Conservation (phyloP, 75 land plant genomes). For the Sequoia sempervirens region DNA sequence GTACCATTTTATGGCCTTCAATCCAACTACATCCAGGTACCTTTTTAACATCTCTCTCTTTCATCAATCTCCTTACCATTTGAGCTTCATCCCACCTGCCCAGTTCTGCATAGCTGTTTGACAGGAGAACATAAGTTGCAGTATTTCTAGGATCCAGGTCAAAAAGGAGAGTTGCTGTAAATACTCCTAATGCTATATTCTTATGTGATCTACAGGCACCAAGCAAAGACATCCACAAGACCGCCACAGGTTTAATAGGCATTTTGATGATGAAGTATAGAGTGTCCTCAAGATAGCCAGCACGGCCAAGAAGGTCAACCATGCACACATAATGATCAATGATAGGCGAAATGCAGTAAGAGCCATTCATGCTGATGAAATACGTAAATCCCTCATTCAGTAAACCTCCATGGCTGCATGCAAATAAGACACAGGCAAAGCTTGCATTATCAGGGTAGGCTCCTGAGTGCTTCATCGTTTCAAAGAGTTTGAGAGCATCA, state of each 20-base stretch:
- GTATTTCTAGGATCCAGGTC: neutral
- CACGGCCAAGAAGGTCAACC: conserved; percentile 16
- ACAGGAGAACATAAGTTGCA: neutral
- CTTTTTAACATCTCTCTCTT: neutral
- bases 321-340: conserved; percentile 13
- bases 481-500: conserved; percentile 4
- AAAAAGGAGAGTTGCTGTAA: neutral
- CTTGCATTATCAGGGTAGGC: neutral
- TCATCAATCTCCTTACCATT: neutral
- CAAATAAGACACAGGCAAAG: conserved; percentile 3
- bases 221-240: neutral
- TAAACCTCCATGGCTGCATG: conserved; percentile 13
- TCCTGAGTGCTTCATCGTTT: neutral
- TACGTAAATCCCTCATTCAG: neutral
- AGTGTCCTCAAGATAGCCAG: conserved; percentile 9
- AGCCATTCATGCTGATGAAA: neutral
- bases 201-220: neutral
- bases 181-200: neutral
- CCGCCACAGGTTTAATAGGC: neutral
- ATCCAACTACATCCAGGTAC: neutral
- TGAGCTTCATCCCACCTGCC: conserved; percentile 2
- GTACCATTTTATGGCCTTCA: neutral
- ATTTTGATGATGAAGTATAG: neutral
- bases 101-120: conserved; percentile 1
- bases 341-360: neutral